phyloP scores from a whole-genome alignment of 352 stramenopile species.

The Phytophthora niederhauseri region DNA sequence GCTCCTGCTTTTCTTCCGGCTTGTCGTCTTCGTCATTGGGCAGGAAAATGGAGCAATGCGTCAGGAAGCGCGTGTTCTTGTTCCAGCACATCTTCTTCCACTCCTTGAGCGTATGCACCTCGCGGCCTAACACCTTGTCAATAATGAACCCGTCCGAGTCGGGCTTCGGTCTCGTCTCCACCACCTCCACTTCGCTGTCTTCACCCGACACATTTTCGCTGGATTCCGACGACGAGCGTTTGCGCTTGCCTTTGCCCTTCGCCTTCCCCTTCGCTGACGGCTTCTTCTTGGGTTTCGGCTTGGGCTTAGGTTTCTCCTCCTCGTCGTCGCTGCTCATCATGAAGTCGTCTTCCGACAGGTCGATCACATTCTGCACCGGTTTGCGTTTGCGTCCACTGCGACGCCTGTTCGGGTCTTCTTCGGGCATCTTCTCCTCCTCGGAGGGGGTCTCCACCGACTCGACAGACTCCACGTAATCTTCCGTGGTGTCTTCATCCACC shows the following conservation, averaged over 20 bases:
- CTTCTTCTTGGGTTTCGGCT: conserved; percentile 31
- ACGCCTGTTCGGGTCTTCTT: conserved; percentile 35
- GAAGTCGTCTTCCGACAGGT: conserved; percentile 45
- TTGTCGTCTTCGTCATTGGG: conserved; percentile 47
- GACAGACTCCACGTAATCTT: conserved; percentile 28
- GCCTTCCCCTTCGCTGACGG: conserved; percentile 24
- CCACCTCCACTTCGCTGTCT: conserved; percentile 31
- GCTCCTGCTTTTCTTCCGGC: conserved; percentile 17
- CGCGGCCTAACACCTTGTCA: conserved; percentile 80
- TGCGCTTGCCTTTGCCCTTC: conserved; percentile 37
- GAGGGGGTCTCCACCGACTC: conserved; percentile 25
- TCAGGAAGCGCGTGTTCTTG: conserved; percentile 79
- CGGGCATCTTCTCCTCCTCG: conserved; percentile 30
- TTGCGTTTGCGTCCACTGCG: conserved; percentile 49
- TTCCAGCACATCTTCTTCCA: conserved; percentile 78
- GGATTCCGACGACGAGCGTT: conserved; percentile 31
- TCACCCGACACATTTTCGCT: conserved; percentile 36
- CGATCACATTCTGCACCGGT: conserved; percentile 24
- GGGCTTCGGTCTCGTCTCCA: conserved; percentile 45
- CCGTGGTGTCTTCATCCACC: conserved; percentile 41
- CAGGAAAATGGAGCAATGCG: conserved; percentile 84
- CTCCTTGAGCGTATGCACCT: conserved; percentile 80
- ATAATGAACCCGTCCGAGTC: conserved; percentile 74
- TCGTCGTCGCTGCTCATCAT: conserved; percentile 43
- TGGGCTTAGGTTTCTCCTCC: conserved; percentile 44